Evolutionary conservation across 768 basidiomycete species (phyloP).

Genomic region (Dioszegia hungarica): DNA sequence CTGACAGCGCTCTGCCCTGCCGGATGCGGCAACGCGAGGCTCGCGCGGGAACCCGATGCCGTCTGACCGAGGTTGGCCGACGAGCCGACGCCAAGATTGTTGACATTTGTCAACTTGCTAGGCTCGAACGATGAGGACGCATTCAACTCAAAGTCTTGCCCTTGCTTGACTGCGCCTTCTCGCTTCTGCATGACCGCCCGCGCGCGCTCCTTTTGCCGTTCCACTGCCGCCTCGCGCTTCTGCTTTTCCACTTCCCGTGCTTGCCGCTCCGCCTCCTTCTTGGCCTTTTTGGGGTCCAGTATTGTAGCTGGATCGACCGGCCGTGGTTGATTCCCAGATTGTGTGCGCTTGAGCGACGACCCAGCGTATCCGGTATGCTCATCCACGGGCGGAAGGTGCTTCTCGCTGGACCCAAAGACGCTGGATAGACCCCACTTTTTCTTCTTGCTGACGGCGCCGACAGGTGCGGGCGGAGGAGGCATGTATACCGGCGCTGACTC

Average conservation of each 20-base stretch:
- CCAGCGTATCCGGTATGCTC: slow-evolving; percentile 28
- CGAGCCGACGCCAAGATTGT: not conserved
- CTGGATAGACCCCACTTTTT: slow-evolving; percentile 50
- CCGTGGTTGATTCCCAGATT: slow-evolving; percentile 36
- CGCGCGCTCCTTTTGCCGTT: slow-evolving; percentile 76
- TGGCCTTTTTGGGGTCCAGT: slow-evolving; percentile 50
- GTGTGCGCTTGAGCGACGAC: slow-evolving; percentile 44
- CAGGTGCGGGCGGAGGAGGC: slow-evolving; percentile 16
- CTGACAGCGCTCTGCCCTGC: not conserved
- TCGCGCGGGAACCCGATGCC: too few relatives aligned
- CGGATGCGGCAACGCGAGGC: too few relatives aligned
- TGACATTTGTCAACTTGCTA: not conserved
- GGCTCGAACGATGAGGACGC: not conserved
- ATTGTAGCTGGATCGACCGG: slow-evolving; percentile 9
- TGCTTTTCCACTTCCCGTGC: slow-evolving; percentile 82
- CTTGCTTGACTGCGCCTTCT: slow-evolving; percentile 41
- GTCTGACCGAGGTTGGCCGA: too few relatives aligned
- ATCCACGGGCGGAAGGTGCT: slow-evolving; percentile 31
- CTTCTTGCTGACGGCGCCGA: slow-evolving; percentile 45
- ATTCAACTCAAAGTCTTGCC: not conserved
- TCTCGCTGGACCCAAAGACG: slow-evolving; percentile 48
- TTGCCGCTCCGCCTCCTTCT: slow-evolving; percentile 58
- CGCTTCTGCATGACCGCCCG: slow-evolving; percentile 90
- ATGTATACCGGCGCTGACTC: slow-evolving; percentile 2
- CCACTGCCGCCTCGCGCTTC: slow-evolving; percentile 68